phyloP scores from a whole-genome alignment of 169 alveolate genomes.

The Eimeria tenella region DNA sequence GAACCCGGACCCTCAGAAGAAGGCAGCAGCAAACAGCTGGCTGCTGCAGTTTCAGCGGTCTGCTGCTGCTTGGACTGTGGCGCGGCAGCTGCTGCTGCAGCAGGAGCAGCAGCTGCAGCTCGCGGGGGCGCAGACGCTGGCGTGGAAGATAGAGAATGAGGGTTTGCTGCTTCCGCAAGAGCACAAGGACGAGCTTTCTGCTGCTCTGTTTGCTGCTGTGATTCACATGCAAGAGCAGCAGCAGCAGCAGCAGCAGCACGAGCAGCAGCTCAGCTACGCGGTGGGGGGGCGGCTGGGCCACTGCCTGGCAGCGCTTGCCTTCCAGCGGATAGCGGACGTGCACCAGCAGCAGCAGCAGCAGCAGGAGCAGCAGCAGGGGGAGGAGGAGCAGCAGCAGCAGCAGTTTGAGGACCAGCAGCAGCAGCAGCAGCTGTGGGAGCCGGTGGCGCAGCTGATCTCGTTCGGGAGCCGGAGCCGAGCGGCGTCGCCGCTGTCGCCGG shows the following conservation, averaged over 20 bases:
- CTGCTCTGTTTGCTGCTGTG: not conserved
- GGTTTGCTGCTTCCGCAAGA: not conserved
- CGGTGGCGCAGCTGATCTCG: not conserved
- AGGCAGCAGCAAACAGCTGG: conserved; percentile 71
- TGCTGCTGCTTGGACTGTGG: conserved; percentile 66
- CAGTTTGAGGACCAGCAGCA: not conserved
- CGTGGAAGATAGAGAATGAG: conserved; percentile 65
- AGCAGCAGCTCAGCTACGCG: conserved; percentile 13
- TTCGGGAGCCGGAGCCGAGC: not conserved
- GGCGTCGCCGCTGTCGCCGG: not conserved
- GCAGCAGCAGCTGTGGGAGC: conserved; percentile 29
- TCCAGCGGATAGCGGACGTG: conserved; percentile 10
- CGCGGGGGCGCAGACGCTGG: conserved; percentile 56
- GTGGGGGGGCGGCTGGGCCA: not conserved
- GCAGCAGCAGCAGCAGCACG: conserved; percentile 18
- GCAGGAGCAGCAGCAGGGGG: conserved; percentile 27
- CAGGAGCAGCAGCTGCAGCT: conserved; percentile 49
- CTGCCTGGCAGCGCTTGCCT: not conserved
- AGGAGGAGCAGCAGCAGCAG: conserved; percentile 7
- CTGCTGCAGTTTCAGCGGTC: conserved; percentile 65
- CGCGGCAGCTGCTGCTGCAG: conserved; percentile 54
- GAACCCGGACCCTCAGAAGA: conserved; percentile 37
- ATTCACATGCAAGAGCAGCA: conserved; percentile 38
- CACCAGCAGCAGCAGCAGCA: not conserved
- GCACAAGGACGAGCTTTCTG: conserved; percentile 67